Percentiles rank a stretch among this genome's conserved stretches.
Conservation (phyloP, 768 basidiomycete species). For the Grammothele lineata region DNA sequence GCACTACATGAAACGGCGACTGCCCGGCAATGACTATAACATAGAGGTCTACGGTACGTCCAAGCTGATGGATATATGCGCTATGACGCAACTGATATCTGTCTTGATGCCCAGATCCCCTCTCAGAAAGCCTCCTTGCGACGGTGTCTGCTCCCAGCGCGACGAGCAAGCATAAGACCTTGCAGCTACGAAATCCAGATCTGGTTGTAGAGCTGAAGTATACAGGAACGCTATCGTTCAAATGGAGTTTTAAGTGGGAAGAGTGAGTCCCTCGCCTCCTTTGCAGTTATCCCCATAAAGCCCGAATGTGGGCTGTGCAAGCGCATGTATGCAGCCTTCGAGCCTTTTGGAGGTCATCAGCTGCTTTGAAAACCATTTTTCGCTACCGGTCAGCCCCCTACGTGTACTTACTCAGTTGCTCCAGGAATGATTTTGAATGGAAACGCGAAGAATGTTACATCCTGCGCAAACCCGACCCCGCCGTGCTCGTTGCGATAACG, state of each 20-base stretch:
- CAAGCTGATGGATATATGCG: background rate
- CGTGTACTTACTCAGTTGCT: background rate
- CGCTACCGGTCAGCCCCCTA: no score
- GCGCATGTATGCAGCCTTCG: no score
- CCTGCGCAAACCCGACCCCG: conserved; percentile 81
- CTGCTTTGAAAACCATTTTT: no score
- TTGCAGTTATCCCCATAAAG: no score
- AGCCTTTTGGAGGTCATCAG: no score
- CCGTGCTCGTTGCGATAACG: conserved; percentile 78
- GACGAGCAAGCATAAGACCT: conserved; percentile 65
- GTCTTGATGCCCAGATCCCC: conserved; percentile 54
- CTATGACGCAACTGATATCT: background rate
- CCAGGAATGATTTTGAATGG: conserved; percentile 83
- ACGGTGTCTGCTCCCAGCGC: conserved; percentile 61
- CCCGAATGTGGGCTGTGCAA: no score
- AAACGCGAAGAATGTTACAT: conserved; percentile 80
- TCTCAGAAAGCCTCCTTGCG: conserved; percentile 66
- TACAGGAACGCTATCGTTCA: conserved; percentile 68
- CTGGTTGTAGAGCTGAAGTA: conserved; percentile 66
- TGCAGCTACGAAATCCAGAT: conserved; percentile 75
- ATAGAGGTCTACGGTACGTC: conserved; percentile 63
- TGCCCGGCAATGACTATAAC: conserved; percentile 51
- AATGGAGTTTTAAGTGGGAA: conserved; percentile 82
- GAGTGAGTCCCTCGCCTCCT: conserved; percentile 44
- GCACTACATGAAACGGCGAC: conserved; percentile 71